Base-by-base conservation (phyloP, 2,329 filamentous ascomycete species). In the Fusarium drepaniforme region DNA sequence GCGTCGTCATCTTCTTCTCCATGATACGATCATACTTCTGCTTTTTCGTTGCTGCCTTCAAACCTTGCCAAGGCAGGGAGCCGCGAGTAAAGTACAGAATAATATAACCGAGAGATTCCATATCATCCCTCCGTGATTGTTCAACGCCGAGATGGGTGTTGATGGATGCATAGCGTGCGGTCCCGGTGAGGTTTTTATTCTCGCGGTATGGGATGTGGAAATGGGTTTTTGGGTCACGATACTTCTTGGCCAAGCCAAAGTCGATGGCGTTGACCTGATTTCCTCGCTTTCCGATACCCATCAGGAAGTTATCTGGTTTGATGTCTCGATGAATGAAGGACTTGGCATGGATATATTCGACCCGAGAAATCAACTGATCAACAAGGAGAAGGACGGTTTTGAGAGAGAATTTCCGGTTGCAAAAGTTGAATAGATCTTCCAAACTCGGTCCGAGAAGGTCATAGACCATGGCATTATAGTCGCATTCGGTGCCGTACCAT, bases 391-490 rank as follows among this genome's bases (percentile, higher is more conserved):
- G 90, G 28, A 99, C 97, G 1, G 97, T 99, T 93, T 99, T 99
- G 78, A 99, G 88, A 13, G 97, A 98, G 89, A 98, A 99, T 85
- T 98, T 98, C 85, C 97, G 94, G 92, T 98, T 98, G 92, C 38
- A 62, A 46, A 46, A 46, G 28, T 62, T 62, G 59, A 62, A 62
- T 6, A 62, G 28, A 21, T 46, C 42, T 49, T 62, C 59, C 4
- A 62, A 23, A n/a, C 40, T 46, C 2, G 59, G 59, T 37, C 59
- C 59, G 40, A 62, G 59, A 33, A 62, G 40, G 25, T 62, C 59
- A 77, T 98, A 92, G 62, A 99, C 97, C 97, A 99, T 98, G 84
- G 97, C 97, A 86, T 99, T 98, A 92, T 99, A 98, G 88, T 98
- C 97, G 86, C 96, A 98, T 87, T 99, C 97, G 72, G 96, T 98